Conservation (phyloP, 2,329 filamentous ascomycete genomes). For the Aspergillus viridinutans region DNA sequence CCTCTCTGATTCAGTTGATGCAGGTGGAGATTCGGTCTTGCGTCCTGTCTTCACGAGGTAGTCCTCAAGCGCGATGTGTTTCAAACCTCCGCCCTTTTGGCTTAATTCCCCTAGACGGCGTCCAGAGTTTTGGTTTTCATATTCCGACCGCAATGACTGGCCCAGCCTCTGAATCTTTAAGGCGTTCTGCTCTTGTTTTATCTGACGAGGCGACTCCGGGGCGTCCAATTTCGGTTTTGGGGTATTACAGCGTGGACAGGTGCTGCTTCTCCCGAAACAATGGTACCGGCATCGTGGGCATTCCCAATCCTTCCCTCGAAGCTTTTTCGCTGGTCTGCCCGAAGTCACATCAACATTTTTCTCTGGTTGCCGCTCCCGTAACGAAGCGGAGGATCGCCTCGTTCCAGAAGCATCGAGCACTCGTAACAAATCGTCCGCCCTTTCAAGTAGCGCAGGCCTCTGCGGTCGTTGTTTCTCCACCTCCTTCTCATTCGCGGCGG, state of each 20-base stretch:
- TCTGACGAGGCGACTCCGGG: neutral
- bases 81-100: neutral
- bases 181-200: conserved; percentile 1
- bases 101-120: neutral
- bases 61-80: neutral
- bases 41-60: neutral
- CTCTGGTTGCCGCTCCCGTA: conserved; percentile 5
- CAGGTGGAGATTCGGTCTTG: neutral
- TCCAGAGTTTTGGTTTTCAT: neutral
- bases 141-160: conserved; percentile 16
- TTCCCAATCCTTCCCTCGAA: conserved; percentile 20
- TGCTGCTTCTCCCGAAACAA: conserved; percentile 16
- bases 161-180: conserved; percentile 20
- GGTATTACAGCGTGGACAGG: conserved; percentile 28
- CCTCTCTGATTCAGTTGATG: neutral
- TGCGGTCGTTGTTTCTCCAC: neutral
- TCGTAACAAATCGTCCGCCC: conserved; percentile 1
- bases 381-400: neutral
- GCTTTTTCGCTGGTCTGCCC: neutral
- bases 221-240: conserved; percentile 15
- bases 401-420: neutral
- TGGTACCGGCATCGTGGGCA: conserved; percentile 23
- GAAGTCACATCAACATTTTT: conserved; percentile 6
- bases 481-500: neutral
- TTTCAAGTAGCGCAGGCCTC: neutral